Evolutionary conservation across 2,329 filamentous ascomycete genomes (phyloP).

Genomic region (Fusarium sp.): DNA sequence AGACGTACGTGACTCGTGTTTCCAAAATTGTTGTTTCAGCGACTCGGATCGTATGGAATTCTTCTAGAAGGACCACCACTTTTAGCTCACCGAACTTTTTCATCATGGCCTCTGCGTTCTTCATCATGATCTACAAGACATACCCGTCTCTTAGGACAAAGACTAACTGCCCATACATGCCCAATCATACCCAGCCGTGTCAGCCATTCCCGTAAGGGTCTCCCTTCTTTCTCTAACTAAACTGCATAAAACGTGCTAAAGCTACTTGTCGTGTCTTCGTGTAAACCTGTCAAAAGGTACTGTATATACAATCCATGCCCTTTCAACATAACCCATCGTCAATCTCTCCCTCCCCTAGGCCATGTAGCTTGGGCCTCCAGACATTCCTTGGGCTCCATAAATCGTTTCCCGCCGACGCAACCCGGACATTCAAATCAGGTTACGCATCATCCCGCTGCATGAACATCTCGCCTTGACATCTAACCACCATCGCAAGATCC

Average conservation of each 20-base stretch:
- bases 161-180: background rate
- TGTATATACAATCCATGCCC: conserved; percentile 16
- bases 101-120: background rate
- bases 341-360: background rate
- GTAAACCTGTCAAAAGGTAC: conserved; percentile 3
- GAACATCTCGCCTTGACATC: conserved; percentile 28
- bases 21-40: conserved; percentile 21
- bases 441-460: conserved; percentile 12
- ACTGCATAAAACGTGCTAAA: background rate
- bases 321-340: background rate
- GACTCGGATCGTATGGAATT: conserved; percentile 24
- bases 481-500: conserved; percentile 13
- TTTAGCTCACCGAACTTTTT: background rate
- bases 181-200: background rate
- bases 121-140: background rate
- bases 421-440: conserved; percentile 32
- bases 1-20: background rate
- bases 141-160: background rate
- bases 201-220: conserved; percentile 29
- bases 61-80: conserved; percentile 35
- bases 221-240: conserved; percentile 35
- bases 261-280: conserved; percentile 27
- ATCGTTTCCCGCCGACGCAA: conserved; percentile 14
- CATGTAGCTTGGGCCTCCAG: background rate
- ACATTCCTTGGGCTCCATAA: background rate